These are phyloP conservation scores for Stipa capillata DNA, from an alignment of 176 grass and related monocot genomes.

Conservation along the genomic window DNA sequence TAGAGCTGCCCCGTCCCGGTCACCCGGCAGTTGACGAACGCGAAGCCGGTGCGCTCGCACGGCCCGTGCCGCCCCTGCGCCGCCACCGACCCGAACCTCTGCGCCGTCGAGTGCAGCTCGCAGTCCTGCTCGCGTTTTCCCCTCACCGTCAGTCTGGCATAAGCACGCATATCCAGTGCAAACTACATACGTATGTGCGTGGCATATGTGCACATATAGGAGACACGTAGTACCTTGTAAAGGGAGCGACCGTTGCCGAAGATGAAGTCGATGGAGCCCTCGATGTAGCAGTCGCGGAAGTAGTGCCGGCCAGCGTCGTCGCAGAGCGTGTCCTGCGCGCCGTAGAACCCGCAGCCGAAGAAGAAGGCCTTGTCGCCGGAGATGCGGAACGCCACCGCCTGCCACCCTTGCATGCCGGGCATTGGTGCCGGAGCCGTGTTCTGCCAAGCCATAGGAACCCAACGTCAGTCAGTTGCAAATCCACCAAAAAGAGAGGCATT, in stretches of 20 bases:
- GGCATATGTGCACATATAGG: neutral
- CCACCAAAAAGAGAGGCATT: neutral
- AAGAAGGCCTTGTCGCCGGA: slow-evolving; percentile 97
- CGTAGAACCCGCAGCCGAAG: slow-evolving; percentile 91
- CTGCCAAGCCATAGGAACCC: slow-evolving; percentile 24
- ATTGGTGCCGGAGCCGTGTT: slow-evolving; percentile 89
- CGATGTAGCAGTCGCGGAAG: slow-evolving; percentile 90
- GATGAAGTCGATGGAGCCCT: slow-evolving; percentile 98
- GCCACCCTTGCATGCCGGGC: slow-evolving; percentile 80
- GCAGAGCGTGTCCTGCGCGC: slow-evolving; percentile 96
- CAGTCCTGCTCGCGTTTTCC: slow-evolving; percentile 38
- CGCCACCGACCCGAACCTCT: slow-evolving; percentile 64
- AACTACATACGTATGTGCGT: neutral
- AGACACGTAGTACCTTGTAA: slow-evolving; percentile 48
- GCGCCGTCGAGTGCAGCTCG: slow-evolving; percentile 72
- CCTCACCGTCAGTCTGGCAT: neutral
- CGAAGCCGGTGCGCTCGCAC: slow-evolving; percentile 84
- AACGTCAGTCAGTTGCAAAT: neutral
- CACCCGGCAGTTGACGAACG: slow-evolving; percentile 88
- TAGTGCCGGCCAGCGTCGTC: slow-evolving; percentile 89
- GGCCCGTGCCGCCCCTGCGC: slow-evolving; percentile 67
- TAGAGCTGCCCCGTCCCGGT: slow-evolving; percentile 75
- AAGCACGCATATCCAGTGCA: neutral
- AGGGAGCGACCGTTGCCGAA: slow-evolving; percentile 96
- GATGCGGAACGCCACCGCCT: slow-evolving; percentile 92